A percentile compares a stretch with the other conserved stretches of the same genome.
Conservation (phyloP, 495 filamentous ascomycete species). For the Neohortaea acidophila region DNA sequence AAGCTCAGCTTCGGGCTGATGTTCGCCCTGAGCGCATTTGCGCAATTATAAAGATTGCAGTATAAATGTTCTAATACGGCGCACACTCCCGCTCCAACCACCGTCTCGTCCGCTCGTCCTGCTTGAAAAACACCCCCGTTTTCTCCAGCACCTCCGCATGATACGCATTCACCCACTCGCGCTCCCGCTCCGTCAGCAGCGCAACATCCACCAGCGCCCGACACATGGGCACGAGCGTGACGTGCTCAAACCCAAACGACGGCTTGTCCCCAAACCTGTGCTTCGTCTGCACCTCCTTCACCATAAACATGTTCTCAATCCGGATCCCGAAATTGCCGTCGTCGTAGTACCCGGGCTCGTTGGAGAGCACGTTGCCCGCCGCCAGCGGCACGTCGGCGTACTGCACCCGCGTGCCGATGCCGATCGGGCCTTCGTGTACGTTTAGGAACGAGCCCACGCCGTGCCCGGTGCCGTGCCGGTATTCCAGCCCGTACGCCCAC, state of each 20-base stretch:
- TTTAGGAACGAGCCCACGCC: constrained; percentile 89
- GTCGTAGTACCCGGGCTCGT: constrained; percentile 97
- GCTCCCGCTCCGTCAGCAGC: constrained; percentile 61
- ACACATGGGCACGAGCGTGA: constrained; percentile 93
- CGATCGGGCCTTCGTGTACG: constrained; percentile 95
- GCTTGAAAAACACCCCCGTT: constrained; percentile 66
- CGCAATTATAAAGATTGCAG: constrained; percentile 35
- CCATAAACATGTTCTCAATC: constrained; percentile 89
- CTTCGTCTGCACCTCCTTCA: constrained; percentile 69
- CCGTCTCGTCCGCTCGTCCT: constrained; percentile 46
- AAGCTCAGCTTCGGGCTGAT: constrained; percentile 64
- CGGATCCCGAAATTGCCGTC: constrained; percentile 95
- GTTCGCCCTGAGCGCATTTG: constrained; percentile 66
- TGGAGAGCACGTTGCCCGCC: constrained; percentile 83
- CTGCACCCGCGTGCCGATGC: constrained; percentile 79
- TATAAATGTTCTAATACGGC: constrained; percentile 22
- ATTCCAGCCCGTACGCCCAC: constrained; percentile 87
- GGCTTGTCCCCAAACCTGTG: constrained; percentile 85
- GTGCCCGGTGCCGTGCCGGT: constrained; percentile 92
- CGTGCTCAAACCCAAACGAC: constrained; percentile 88
- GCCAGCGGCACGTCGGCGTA: constrained; percentile 83
- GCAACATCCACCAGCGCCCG: constrained; percentile 67
- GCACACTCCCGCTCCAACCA: constrained; percentile 84
- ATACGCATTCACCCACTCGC: constrained; percentile 75
- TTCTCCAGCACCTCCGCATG: constrained; percentile 68